phyloP scores from a whole-genome alignment of 2,329 filamentous ascomycete species.

The Clonostachys chloroleuca region DNA sequence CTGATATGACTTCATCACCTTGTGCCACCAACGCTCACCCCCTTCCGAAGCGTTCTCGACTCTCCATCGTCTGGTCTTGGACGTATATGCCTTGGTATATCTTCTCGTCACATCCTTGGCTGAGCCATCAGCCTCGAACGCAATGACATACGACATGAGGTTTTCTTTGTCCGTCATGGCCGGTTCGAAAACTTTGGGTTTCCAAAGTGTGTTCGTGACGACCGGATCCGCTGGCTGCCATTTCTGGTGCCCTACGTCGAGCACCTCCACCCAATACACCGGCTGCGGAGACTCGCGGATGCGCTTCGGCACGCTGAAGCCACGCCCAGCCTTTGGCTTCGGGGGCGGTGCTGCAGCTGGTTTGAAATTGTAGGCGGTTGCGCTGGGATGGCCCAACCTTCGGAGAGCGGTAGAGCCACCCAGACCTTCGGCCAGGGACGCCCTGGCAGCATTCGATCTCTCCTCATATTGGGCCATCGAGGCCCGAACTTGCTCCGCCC shows the following conservation, averaged over 20 bases:
- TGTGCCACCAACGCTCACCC: constrained; percentile 49
- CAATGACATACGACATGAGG: constrained; percentile 76
- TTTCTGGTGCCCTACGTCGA: constrained; percentile 81
- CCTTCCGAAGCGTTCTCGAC: constrained; percentile 58
- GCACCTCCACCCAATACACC: constrained; percentile 91
- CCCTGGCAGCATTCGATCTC: constrained; percentile 16
- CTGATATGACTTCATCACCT: constrained; percentile 42
- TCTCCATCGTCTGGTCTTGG: constrained; percentile 80
- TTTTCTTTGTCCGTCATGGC: constrained; percentile 75
- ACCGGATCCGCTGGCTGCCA: constrained; percentile 88
- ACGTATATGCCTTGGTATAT: constrained; percentile 84
- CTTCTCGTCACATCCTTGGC: constrained; percentile 82
- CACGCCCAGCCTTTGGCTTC: constrained; percentile 3
- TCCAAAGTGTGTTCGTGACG: constrained; percentile 73
- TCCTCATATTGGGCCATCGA: constrained; percentile 34
- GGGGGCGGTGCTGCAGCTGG: constrained; percentile 33
- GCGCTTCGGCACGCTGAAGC: constrained; percentile 26
- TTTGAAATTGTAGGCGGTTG: constrained; percentile 43
- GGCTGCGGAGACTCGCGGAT: constrained; percentile 73
- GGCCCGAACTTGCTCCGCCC: constrained; percentile 27
- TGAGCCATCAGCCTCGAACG: constrained; percentile 75
- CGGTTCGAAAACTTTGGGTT: constrained; percentile 74
- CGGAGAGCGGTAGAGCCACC: constrained; percentile 31
- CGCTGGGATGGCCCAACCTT: constrained; percentile 49
- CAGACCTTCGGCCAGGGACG: not conserved